Evolutionary conservation across 2,329 filamentous ascomycete genomes (phyloP).

Genomic region (Fusarium sublunatum): DNA sequence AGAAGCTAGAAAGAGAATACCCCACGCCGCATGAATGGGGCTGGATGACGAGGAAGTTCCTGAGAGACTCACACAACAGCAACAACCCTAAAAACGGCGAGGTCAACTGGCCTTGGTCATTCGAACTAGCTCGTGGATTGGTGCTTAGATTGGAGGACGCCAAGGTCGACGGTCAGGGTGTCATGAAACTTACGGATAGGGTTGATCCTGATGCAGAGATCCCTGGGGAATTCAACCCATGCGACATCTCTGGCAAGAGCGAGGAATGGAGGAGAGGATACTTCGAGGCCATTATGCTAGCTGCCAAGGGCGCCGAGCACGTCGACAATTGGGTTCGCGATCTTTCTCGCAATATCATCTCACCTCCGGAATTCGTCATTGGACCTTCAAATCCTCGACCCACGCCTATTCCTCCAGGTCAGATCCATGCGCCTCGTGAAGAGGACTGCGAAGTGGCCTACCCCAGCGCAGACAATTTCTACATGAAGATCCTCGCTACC

Average conservation of each 20-base stretch:
- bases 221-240: slow-evolving; percentile 69
- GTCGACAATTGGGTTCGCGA: slow-evolving; percentile 84
- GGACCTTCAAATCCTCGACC: slow-evolving; percentile 88
- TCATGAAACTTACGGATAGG: slow-evolving; percentile 66
- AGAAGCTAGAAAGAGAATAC: slow-evolving; percentile 78
- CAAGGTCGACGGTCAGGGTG: slow-evolving; percentile 72
- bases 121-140: slow-evolving; percentile 68
- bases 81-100: slow-evolving; percentile 63
- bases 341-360: slow-evolving; percentile 71
- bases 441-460: slow-evolving; percentile 79
- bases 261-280: slow-evolving; percentile 90
- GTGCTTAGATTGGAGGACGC: slow-evolving; percentile 77
- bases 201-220: slow-evolving; percentile 78
- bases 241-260: slow-evolving; percentile 78
- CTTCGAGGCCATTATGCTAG: slow-evolving; percentile 82
- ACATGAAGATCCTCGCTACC: slow-evolving; percentile 84
- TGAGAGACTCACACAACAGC: slow-evolving; percentile 72
- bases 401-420: slow-evolving; percentile 74
- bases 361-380: slow-evolving; percentile 77
- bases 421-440: slow-evolving; percentile 73
- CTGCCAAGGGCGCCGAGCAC: slow-evolving; percentile 80
- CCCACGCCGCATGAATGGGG: slow-evolving; percentile 88
- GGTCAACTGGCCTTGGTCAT: slow-evolving; percentile 75
- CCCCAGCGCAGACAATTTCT: slow-evolving; percentile 78
- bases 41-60: slow-evolving; percentile 73